These are phyloP conservation scores for Cutaneotrichosporon cutaneum DNA, from an alignment of 1,284 basidiomycete genomes.

Conservation along the genomic window DNA sequence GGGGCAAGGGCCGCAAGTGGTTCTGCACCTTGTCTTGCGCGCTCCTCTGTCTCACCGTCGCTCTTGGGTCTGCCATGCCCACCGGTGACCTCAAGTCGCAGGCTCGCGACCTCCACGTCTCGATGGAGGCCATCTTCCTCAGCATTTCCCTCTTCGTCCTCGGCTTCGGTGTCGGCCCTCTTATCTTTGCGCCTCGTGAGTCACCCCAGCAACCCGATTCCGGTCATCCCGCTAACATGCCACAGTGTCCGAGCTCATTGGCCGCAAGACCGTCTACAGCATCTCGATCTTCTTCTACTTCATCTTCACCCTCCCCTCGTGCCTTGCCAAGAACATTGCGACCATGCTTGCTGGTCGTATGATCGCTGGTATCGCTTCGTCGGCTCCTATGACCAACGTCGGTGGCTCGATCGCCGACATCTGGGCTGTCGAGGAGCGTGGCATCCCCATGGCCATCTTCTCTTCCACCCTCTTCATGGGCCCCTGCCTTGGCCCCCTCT, in stretches of 20 bases:
- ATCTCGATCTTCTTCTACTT: slow-evolving; percentile 53
- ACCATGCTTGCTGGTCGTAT: slow-evolving; percentile 55
- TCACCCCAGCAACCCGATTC: background rate
- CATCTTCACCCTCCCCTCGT: slow-evolving; percentile 54
- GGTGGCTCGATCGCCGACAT: slow-evolving; percentile 56
- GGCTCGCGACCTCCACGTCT: slow-evolving; percentile 48
- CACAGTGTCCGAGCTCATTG: slow-evolving; percentile 46
- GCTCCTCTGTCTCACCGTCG: slow-evolving; percentile 40
- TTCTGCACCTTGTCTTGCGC: slow-evolving; percentile 36
- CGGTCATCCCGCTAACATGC: background rate
- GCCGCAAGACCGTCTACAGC: slow-evolving; percentile 51
- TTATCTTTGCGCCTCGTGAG: slow-evolving; percentile 47
- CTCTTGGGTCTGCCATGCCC: slow-evolving; percentile 55
- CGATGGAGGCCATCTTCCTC: slow-evolving; percentile 50
- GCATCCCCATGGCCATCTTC: slow-evolving; percentile 55
- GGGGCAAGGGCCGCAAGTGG: slow-evolving; percentile 41
- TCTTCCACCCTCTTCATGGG: slow-evolving; percentile 49
- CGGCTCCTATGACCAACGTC: slow-evolving; percentile 55
- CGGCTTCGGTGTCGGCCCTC: slow-evolving; percentile 54
- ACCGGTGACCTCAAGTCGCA: slow-evolving; percentile 53
- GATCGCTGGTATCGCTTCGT: slow-evolving; percentile 54
- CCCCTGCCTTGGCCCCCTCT: slow-evolving; percentile 52
- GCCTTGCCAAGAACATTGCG: slow-evolving; percentile 53
- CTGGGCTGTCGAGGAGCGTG: slow-evolving; percentile 53
- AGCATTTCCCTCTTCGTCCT: slow-evolving; percentile 55